These are phyloP conservation scores for Areca catechu DNA, from an alignment of 176 grass and related monocot species.

Conservation along the genomic window DNA sequence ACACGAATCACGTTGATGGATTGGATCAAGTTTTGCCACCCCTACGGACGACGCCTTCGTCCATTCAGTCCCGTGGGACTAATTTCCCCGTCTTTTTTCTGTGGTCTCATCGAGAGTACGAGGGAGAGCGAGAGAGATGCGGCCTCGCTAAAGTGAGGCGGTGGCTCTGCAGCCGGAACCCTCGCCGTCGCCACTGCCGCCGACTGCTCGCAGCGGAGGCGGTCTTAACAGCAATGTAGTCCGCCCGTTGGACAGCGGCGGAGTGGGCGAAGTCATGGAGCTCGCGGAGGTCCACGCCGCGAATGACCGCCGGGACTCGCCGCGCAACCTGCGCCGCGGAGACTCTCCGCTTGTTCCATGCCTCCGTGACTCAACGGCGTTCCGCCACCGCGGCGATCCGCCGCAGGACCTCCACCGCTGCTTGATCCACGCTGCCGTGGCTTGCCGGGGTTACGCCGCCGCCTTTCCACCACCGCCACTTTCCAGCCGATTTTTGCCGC, in stretches of 20 bases:
- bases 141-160: background rate
- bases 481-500: constrained; percentile 11
- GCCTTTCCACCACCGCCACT: constrained; percentile 6
- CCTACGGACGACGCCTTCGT: too few species aligned
- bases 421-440: background rate
- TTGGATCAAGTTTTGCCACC: too few species aligned
- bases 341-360: background rate
- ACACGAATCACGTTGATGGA: too few species aligned
- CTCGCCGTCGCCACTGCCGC: constrained; percentile 4
- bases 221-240: constrained; percentile 19
- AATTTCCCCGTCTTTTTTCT: too few species aligned
- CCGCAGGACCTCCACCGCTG: constrained; percentile 5
- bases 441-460: constrained; percentile 24
- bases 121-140: background rate
- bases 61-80: background rate
- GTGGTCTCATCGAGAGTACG: background rate
- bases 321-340: too few species aligned
- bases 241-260: constrained; percentile 6
- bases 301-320: too few species aligned
- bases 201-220: background rate
- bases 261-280: background rate
- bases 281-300: background rate
- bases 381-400: constrained; percentile 24
- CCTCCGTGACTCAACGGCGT: constrained; percentile 19
- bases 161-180: background rate